A percentile compares a stretch with the other conserved stretches of the same genome.
Conservation (phyloP, 257 asterid species). For the Solanum boliviense region DNA sequence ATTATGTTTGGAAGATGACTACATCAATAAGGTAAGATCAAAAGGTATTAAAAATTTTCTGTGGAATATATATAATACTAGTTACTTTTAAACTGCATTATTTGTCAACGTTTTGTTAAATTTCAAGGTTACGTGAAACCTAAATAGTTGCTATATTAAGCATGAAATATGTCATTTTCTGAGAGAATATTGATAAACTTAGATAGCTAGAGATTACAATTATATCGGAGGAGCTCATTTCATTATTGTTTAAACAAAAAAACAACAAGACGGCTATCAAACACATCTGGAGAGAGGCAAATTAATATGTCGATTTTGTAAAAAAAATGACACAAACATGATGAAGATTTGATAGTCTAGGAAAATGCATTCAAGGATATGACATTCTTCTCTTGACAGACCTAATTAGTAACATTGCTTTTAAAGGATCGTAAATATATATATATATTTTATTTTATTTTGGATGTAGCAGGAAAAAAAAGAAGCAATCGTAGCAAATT, state of each 20-base stretch:
- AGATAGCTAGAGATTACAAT: neutral
- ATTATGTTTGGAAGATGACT: conserved; percentile 8
- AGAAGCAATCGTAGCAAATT: neutral
- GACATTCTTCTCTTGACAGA: neutral
- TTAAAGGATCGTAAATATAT: too few relatives aligned
- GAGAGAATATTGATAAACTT: neutral
- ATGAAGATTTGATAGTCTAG: neutral
- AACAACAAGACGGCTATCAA: neutral
- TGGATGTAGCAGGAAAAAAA: neutral
- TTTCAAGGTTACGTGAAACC: neutral
- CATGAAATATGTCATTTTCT: neutral
- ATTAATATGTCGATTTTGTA: too few relatives aligned
- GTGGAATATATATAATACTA: neutral
- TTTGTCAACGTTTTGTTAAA: neutral
- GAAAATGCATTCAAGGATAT: neutral
- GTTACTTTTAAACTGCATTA: neutral
- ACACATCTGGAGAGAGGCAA: neutral
- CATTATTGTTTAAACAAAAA: neutral
- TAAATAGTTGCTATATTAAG: neutral
- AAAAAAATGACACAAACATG: neutral
- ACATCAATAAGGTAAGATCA: conserved; percentile 4
- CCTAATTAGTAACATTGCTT: too few relatives aligned
- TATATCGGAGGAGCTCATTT: neutral
- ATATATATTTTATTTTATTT: too few relatives aligned
- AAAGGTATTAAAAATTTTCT: neutral